Base-by-base conservation (phyloP, 768 basidiomycete genomes). In the Paxillus rubicundulus region DNA sequence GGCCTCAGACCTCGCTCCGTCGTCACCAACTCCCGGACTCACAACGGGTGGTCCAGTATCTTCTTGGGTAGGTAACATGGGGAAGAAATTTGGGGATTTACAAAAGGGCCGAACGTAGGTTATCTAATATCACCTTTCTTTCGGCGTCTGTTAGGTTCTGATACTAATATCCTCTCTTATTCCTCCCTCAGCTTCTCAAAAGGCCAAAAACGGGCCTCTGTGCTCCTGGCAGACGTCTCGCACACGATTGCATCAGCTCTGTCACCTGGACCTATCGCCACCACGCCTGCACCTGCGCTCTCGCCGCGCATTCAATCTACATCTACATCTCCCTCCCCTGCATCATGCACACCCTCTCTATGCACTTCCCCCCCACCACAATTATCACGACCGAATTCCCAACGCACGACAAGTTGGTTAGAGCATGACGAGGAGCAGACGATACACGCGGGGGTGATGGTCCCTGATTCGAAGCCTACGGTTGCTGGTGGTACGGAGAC, bases 151-250 rank as follows among this genome's bases (percentile, higher is more conserved):
- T 17, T 10, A 7, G 10, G 14, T 4, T 40, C 17, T 40, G 38
- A 18, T 21, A 3, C 30, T 41, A 21, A 32, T n/a, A n/a, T n/a
- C 21, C 24, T 24, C 7, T 40, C 10, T 46, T 5, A 33, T 46
- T 33, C 8, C 33, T 36, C 17, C 8, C 17, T 9, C 54, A 89
- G 87, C n/a, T 79, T 88, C 61, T 72, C 81, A 16, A 86, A 83
- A 58, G 76, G 72, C 59, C 84, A 84, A 53, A 87, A 86, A 68
- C 82, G 86, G 18, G 86, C 86, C 0, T 86, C 86, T 0, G 57
- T 79, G 1, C 74, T 89, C 28, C 62, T 89, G 48, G 79, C 84
- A 0, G 87, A 87, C 62, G 79, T 87, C 17, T 84, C 84, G 5
- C 76, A 77, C 54, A 75, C 79, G 37, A 72, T 84, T 33, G 75